Evolutionary conservation across 2,329 filamentous ascomycete species (phyloP), one percentile per base, ranked within the genome.

Genomic region (Paraconiothyrium brasiliense): DNA sequence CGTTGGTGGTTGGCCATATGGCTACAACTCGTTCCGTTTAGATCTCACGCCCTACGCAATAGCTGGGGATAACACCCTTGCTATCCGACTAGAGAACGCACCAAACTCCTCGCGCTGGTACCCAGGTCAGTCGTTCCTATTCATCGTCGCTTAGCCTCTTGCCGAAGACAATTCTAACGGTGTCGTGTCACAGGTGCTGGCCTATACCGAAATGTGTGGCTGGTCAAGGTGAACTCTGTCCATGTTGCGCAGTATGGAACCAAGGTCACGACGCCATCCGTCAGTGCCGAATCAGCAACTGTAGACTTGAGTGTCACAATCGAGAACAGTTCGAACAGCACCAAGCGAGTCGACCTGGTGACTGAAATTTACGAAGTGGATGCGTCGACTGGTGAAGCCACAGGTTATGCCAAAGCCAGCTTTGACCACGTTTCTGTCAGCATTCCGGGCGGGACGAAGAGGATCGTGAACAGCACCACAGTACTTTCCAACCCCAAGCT

Each of bases 181-280:
- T 8, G 11, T 22, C 13, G 8, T 16, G 22, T 46, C 10, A 13
- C n/a, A 46, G 43, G 85, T 14, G 84, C 76, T 13, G 85, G 84
- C 0, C 75, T 87, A 14, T 86, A 86, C 67, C 80, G 84, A 1
- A 85, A 85, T 60, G 77, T 86, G 4, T 87, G 84, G 84, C 77
- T 87, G 16, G 80, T 82, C 39, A 85, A 83, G 59, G 80, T 82
- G 11, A 72, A 81, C 39, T 69, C 79, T 1, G 74, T 78, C 0
- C 85, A 75, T 60, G 80, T 87, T 3, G 80, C 72, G 9, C 82
- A 86, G 48, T 84, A 76, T 50, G 85, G 85, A 3, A 86, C 84
- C 0, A 83, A 78, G 51, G 75, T 86, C 58, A 84, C 81, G 0
- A 81, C 84, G 7, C 79, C 73, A 13, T 67, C 74, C 3, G 80